Evolutionary conservation across 75 land plant species (phyloP).

Genomic region (Selaginella tamariscina): DNA sequence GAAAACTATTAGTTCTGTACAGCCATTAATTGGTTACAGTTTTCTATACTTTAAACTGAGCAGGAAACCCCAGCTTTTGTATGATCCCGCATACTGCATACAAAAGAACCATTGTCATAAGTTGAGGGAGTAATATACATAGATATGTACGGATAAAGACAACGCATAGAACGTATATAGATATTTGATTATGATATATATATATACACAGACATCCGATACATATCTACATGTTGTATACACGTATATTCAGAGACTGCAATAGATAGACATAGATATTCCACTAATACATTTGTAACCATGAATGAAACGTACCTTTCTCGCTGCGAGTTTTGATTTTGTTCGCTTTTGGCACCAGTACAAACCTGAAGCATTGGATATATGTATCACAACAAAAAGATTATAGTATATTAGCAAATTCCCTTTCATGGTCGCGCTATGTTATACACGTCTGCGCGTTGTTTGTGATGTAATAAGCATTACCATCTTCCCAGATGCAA

Average conservation of each 20-base stretch:
- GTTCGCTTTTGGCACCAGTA: constrained; percentile 9
- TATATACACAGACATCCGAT: too few species aligned
- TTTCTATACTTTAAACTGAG: constrained; percentile 7
- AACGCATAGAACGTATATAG: too few species aligned
- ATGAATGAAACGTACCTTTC: constrained; percentile 3
- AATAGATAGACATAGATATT: too few species aligned
- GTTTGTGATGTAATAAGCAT: neutral
- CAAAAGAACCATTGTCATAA: neutral
- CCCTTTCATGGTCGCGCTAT: neutral
- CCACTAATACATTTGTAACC: neutral
- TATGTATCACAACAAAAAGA: neutral
- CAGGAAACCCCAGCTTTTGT: constrained; percentile 8
- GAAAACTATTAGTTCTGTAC: neutral
- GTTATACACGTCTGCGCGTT: neutral
- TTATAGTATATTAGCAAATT: neutral
- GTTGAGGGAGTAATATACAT: neutral
- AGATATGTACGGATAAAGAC: too few species aligned
- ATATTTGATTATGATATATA: too few species aligned
- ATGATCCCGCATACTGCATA: constrained; percentile 3
- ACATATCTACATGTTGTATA: too few species aligned
- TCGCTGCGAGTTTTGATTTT: constrained; percentile 7
- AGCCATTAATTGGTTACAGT: neutral
- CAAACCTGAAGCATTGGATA: constrained; percentile 24
- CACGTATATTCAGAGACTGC: too few species aligned
- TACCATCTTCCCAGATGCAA: constrained; percentile 13